phyloP scores from a whole-genome alignment of 2,329 filamentous ascomycete species.

The Teratosphaeria destructans region DNA sequence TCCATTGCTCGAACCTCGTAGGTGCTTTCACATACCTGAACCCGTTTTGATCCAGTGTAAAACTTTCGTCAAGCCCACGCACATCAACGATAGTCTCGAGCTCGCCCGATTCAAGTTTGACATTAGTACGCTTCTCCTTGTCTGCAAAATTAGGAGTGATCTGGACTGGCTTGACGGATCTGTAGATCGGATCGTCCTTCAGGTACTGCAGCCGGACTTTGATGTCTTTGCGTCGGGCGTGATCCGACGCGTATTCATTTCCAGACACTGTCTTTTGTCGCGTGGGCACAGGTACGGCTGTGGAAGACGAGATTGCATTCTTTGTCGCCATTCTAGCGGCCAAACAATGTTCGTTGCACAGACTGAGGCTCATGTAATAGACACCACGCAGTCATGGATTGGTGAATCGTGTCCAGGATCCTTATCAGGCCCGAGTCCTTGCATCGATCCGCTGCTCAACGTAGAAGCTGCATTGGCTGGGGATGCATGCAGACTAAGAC shows the following conservation, averaged over 20 bases:
- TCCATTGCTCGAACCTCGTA: slow-evolving; percentile 11
- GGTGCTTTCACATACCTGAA: slow-evolving; percentile 15
- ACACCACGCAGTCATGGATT: neutral
- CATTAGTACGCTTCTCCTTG: slow-evolving; percentile 13
- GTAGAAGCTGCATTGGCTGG: neutral
- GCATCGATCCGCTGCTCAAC: neutral
- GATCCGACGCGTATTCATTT: neutral
- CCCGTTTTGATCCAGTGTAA: slow-evolving; percentile 15
- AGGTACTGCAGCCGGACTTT: slow-evolving; percentile 19
- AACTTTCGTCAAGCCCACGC: slow-evolving; percentile 6
- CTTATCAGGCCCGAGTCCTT: neutral
- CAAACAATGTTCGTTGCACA: neutral
- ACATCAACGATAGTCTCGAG: slow-evolving; percentile 14
- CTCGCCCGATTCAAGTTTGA: slow-evolving; percentile 11
- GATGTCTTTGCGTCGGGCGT: slow-evolving; percentile 24
- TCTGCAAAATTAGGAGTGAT: slow-evolving; percentile 19
- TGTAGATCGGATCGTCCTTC: slow-evolving; percentile 17
- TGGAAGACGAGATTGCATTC: neutral
- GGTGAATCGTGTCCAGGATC: neutral
- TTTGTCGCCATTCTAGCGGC: neutral
- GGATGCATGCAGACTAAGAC: neutral
- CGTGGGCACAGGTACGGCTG: neutral
- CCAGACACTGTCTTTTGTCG: neutral
- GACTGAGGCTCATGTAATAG: neutral
- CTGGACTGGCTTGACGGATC: slow-evolving; percentile 16